Evolutionary conservation across 371 early-diverging fungal species (phyloP), one percentile per base, ranked within the genome.

Genomic region (Coemansia sp.): DNA sequence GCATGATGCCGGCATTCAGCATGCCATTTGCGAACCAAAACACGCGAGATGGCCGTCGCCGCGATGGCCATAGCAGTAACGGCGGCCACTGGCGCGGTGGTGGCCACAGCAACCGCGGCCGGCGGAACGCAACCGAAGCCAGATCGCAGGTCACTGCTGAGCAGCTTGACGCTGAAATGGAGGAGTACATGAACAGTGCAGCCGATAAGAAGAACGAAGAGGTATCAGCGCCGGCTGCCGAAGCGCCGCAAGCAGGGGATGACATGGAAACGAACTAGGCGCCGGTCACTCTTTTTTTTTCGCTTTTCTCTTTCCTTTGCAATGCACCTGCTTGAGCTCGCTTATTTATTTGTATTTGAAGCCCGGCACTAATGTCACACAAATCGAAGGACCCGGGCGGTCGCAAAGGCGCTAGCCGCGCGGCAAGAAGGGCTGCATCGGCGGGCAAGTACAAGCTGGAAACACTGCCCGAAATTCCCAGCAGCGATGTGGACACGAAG

Each of bases 101-200:
- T 9, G 16, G 57, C 26, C 26, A 26, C 50, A 26, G 52, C 52
- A 32, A 43, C 3, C 43, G 41, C 31, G 61, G 54, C 13, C 61
- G 52, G 35, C 45, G 30, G 9, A 39, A 31, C 34, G 20, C 45
- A 5, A 34, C 30, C 39, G 49, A 57, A 32, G 26, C 43, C 35
- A 39, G 59, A n/a, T 9, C 64, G 8, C 16, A 35, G 1, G 55
- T 59, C 39, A 75, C 72, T 7, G 54, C 55, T 11, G 67, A 70
- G 45, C 57, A 75, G 39, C 76, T 75, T 2, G 73, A 75, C 39
- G 76, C 71, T 30, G 76, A 75, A 6, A 62, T 75, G 48, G 76
- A 75, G 32, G 55, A 62, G 31, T 75, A 75, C 39, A 75, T 75
- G 76, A 59, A 48, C 35, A 53, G 53, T 36, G 38, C 53, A 4